phyloP scores from a whole-genome alignment of 495 filamentous ascomycete species.

The Symbiotaphrina buchneri region DNA sequence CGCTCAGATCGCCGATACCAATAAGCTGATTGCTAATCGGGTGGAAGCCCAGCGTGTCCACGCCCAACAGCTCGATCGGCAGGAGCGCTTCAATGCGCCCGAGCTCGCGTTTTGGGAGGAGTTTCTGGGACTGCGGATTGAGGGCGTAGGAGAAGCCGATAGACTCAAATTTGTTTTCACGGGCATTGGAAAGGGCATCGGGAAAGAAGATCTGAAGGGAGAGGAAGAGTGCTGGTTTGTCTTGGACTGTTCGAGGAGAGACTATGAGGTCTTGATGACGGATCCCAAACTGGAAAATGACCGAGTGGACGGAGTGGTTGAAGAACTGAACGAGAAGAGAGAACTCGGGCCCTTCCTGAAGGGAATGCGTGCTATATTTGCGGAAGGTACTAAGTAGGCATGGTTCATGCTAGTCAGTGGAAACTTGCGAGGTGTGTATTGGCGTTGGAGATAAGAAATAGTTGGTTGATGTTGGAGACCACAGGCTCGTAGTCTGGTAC shows the following conservation, averaged over 20 bases:
- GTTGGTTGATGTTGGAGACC: too few relatives aligned
- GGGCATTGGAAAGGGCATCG: too few relatives aligned
- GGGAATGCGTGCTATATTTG: slow-evolving; percentile 79
- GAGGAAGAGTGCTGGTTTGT: slow-evolving; percentile 86
- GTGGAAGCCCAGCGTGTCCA: slow-evolving; percentile 37
- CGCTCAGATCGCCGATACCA: slow-evolving; percentile 57
- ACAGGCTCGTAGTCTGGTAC: too few relatives aligned
- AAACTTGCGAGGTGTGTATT: too few relatives aligned
- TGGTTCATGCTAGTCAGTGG: too few relatives aligned
- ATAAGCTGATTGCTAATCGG: slow-evolving; percentile 39
- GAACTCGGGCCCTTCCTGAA: slow-evolving; percentile 67
- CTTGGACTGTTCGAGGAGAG: slow-evolving; percentile 52
- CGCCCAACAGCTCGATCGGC: slow-evolving; percentile 46
- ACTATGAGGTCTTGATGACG: slow-evolving; percentile 63
- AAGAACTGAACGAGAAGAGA: slow-evolving; percentile 60
- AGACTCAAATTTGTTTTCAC: slow-evolving; percentile 78
- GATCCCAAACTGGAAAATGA: slow-evolving; percentile 60
- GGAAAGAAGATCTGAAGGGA: slow-evolving; percentile 75
- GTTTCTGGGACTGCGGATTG: slow-evolving; percentile 69
- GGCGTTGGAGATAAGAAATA: too few relatives aligned
- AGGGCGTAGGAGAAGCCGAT: slow-evolving; percentile 69
- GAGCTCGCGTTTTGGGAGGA: slow-evolving; percentile 93
- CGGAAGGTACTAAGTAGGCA: slow-evolving; percentile 29
- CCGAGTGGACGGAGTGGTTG: slow-evolving; percentile 46
- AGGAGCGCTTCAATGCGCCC: slow-evolving; percentile 66